Evolutionary conservation across 768 basidiomycete genomes (phyloP), one percentile per base, ranked within the genome.

Genomic region (Hericium rajendrae): DNA sequence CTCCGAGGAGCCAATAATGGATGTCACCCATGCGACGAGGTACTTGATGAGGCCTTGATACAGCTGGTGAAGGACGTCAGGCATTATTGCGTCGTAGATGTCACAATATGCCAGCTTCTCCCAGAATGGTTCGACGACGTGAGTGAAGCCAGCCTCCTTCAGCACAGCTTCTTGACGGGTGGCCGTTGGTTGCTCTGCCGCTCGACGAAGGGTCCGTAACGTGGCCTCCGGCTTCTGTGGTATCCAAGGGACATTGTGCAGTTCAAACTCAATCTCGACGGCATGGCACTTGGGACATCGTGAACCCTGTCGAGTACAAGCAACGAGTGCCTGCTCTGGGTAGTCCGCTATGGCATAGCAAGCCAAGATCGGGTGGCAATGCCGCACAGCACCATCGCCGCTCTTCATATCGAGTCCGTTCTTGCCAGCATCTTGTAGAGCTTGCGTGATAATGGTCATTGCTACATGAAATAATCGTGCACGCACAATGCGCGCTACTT

Each of bases 271-370:
- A 16, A 51, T 22, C 2, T 24, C 37, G 11, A 13, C 39, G 15
- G 28, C 53, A 9, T 12, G 0, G 20, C 60, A 59, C 12, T 39
- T 54, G 8, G 55, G 59, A 53, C 62, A 59, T 8, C 15, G 16
- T 0, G 38, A 10, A 2, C 32, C 32, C 6, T 49, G 38, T 3
- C 38, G 38, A 37, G 50, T 57, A 51, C 38, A 39, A 0, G 65
- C 57, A 16, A 66, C 58, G 1, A 65, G 60, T 24, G 57, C 62
- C 40, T 68, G 66, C 51, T 67, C 67, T 5, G 67, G 66, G 48
- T 65, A 55, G 43, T 68, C 66, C 2, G 57, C 64, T 2, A 22
- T n/a, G 13, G 60, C 52, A 37, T 62, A 64, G 16, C 51, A 50
- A 15, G 62, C 65, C 1, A 65, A 28, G 18, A 65, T 58, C 8